Conservation (phyloP, 2,329 filamentous ascomycete species). For the Eurotiales sp. region DNA sequence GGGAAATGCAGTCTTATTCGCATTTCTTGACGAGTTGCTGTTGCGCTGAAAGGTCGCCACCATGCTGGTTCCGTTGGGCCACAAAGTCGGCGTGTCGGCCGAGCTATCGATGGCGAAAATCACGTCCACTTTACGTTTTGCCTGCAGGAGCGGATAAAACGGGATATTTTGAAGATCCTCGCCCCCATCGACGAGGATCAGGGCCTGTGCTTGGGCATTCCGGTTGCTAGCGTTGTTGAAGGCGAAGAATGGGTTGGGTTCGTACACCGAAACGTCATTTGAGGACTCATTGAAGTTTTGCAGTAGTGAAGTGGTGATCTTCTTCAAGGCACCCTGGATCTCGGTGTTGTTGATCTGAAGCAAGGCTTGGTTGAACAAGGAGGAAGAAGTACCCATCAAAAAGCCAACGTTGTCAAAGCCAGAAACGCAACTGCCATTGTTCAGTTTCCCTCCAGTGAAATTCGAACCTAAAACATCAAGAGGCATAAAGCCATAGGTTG, state of each 20-base stretch:
- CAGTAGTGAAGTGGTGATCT: conserved; percentile 53
- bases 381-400: conserved; percentile 80
- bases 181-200: conserved; percentile 75
- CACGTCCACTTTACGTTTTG: conserved; percentile 67
- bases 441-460: conserved; percentile 61
- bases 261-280: conserved; percentile 70
- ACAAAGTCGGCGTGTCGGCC: conserved; percentile 64
- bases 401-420: conserved; percentile 82
- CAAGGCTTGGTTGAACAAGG: conserved; percentile 77
- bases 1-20: conserved; percentile 69
- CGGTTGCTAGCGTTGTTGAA: conserved; percentile 58
- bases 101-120: conserved; percentile 78
- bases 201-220: conserved; percentile 44
- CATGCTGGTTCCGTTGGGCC: conserved; percentile 73
- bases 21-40: conserved; percentile 49
- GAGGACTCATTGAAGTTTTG: conserved; percentile 53
- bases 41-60: conserved; percentile 70
- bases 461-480: conserved; percentile 68
- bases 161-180: conserved; percentile 76
- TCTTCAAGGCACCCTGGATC: conserved; percentile 49
- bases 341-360: conserved; percentile 58
- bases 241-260: conserved; percentile 70
- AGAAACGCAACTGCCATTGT: conserved; percentile 59
- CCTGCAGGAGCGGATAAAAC: conserved; percentile 71
- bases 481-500: conserved; percentile 66